These are phyloP conservation scores for Scolecobasidium constrictum DNA, from an alignment of 2,329 filamentous ascomycete species.

Conservation along the genomic window DNA sequence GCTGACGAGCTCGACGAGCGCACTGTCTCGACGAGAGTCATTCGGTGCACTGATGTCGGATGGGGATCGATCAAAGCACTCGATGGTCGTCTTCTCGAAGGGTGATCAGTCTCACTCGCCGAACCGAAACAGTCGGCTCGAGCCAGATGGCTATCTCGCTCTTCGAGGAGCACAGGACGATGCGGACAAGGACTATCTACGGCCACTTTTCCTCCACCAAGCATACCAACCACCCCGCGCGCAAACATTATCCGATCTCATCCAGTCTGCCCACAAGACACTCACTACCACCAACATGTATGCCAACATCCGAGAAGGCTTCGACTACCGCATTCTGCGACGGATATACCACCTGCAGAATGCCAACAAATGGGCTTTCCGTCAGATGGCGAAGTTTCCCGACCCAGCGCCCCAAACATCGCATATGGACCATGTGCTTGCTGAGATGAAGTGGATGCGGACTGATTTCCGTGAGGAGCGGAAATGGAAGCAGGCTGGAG, in stretches of 20 bases:
- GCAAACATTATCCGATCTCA: slow-evolving; percentile 53
- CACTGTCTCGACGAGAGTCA: slow-evolving; percentile 3
- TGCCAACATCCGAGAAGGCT: slow-evolving; percentile 71
- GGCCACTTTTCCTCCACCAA: slow-evolving; percentile 47
- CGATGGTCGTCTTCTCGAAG: slow-evolving; percentile 70
- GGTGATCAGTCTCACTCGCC: slow-evolving; percentile 23
- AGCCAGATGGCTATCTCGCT: slow-evolving; percentile 27
- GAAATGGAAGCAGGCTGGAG: slow-evolving; percentile 82
- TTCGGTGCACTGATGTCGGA: not conserved
- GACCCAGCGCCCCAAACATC: slow-evolving; percentile 68
- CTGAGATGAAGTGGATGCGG: slow-evolving; percentile 96
- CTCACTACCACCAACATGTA: slow-evolving; percentile 77
- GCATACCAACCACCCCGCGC: slow-evolving; percentile 46
- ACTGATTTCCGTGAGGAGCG: slow-evolving; percentile 91
- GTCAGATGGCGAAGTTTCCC: slow-evolving; percentile 73
- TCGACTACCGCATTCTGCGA: slow-evolving; percentile 76
- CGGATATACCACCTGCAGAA: slow-evolving; percentile 86
- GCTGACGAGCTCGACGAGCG: not conserved
- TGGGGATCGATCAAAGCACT: slow-evolving; percentile 48
- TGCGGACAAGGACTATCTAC: slow-evolving; percentile 46
- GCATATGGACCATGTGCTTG: slow-evolving; percentile 77
- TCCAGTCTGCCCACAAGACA: slow-evolving; percentile 80
- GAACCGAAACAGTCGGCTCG: slow-evolving; percentile 16
- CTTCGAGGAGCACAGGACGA: slow-evolving; percentile 37
- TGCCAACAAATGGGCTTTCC: slow-evolving; percentile 81